Evolutionary conservation across 805 yeast species (phyloP), one percentile per base, ranked within the genome.

Genomic region (Saccharomycodes ludwigii): DNA sequence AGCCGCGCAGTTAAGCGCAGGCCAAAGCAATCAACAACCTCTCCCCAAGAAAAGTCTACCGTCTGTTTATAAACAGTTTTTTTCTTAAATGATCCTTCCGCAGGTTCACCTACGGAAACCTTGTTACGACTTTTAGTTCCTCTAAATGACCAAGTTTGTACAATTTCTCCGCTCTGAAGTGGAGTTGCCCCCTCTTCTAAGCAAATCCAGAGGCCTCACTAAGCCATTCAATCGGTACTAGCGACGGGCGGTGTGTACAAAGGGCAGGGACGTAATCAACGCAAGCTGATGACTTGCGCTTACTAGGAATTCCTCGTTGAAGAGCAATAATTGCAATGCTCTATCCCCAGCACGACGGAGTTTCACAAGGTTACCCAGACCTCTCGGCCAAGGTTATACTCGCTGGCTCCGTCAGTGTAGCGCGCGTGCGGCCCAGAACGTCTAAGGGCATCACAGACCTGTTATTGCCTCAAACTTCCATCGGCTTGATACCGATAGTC

Each of bases 341-440:
- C 59, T 55, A 55, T 56, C 48, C 46, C 47, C 47, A 43, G 47
- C 47, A 43, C 47, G 47, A 43, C 60, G 59, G 60, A 52, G 60
- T 57, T 58, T 56, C 55, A 53, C 60, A 53, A 57, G 59, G 48
- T 53, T 56, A 51, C 59, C 61, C 58, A 46, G 51, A 41, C 56
- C 58, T 57, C 54, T 50, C 58, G 59, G 62, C 50, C 54, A 50
- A 50, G 56, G 59, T 43, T 47, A 39, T 39, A 52, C 62, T 55
- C 60, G 61, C 58, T 56, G 62, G 59, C 61, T 56, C 61, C 59
- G 61, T 57, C 61, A 57, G 59, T 57, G 63, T 56, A 57, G 63
- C 61, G 61, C 63, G 62, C 61, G 59, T 55, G 63, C 61, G 61
- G 61, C 61, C 61, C 61, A 57, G 63, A 56, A 56, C 61, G 60